Conservation (phyloP, 495 filamentous ascomycete genomes). For the Trichocladium antarcticum region DNA sequence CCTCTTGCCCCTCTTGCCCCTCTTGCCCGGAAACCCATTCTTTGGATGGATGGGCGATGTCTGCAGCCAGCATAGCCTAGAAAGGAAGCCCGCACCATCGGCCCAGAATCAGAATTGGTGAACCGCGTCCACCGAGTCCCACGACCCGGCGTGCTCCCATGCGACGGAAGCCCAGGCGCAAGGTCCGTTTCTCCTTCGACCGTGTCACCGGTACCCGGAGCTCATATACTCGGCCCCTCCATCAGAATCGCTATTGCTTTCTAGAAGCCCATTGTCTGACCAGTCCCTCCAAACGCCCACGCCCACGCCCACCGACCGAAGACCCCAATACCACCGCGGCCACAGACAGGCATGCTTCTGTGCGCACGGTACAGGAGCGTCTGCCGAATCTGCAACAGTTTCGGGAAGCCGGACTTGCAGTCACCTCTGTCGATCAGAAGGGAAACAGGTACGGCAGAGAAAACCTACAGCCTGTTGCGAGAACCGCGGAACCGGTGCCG, state of each 20-base stretch:
- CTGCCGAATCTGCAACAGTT: slow-evolving; percentile 38
- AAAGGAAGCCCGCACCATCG: slow-evolving; percentile 36
- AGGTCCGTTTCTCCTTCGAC: slow-evolving; percentile 17
- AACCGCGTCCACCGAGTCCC: no score
- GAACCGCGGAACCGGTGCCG: not conserved
- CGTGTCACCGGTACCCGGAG: not conserved
- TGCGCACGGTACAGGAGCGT: slow-evolving; percentile 36
- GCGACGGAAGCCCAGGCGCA: slow-evolving; percentile 9
- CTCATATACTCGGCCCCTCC: slow-evolving; percentile 1
- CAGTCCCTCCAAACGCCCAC: slow-evolving; percentile 12
- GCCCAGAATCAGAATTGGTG: slow-evolving; percentile 27
- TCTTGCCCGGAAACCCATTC: not conserved
- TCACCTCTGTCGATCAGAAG: slow-evolving; percentile 38
- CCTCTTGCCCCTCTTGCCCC: not conserved
- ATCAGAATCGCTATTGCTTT: not conserved
- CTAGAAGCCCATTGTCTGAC: slow-evolving; percentile 10
- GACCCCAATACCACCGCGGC: slow-evolving; percentile 16
- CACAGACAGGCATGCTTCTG: slow-evolving; percentile 25
- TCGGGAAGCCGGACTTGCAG: slow-evolving; percentile 36
- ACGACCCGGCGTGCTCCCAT: slow-evolving; percentile 14
- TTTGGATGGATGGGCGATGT: slow-evolving; percentile 37
- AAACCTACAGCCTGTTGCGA: not conserved
- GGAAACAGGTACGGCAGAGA: not conserved
- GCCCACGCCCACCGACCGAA: not conserved
- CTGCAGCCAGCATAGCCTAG: slow-evolving; percentile 40